Evolutionary conservation across 192 early-diverging fungal genomes (phyloP).

Genomic region (Entomortierella parvispora): DNA sequence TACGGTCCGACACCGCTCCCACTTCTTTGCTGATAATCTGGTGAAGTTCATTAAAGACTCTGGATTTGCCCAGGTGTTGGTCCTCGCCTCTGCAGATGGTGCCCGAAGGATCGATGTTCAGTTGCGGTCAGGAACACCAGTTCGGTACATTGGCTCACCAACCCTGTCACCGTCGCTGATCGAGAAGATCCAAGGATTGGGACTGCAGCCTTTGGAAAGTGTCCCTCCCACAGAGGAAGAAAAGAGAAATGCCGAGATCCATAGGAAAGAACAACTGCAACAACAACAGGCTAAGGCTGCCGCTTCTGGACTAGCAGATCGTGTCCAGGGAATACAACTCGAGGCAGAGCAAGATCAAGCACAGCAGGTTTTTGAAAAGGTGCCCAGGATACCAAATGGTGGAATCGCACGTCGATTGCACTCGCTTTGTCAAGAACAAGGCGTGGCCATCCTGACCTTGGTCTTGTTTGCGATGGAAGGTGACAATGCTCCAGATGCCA

Average conservation of each 20-base stretch:
- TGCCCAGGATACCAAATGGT: constrained; percentile 65
- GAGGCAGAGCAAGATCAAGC: constrained; percentile 7
- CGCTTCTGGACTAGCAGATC: constrained; percentile 9
- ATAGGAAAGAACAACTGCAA: constrained; percentile 5
- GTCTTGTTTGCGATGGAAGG: constrained; percentile 78
- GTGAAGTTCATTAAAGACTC: constrained; percentile 62
- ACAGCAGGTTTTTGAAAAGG: constrained; percentile 12
- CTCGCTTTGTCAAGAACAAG: constrained; percentile 48
- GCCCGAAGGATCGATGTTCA: constrained; percentile 68
- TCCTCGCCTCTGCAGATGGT: constrained; percentile 77
- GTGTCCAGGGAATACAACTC: constrained; percentile 17
- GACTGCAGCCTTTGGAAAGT: constrained; percentile 43
- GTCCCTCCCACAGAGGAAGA: constrained; percentile 42
- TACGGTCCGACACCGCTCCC: constrained; percentile 59
- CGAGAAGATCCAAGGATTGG: constrained; percentile 27
- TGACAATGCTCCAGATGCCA: constrained; percentile 76
- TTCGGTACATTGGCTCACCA: constrained; percentile 53
- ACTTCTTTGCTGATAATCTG: constrained; percentile 61
- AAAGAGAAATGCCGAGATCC: constrained; percentile 5
- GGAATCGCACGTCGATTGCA: constrained; percentile 69
- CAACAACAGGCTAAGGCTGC: not conserved
- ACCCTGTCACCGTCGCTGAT: constrained; percentile 15
- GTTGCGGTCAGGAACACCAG: constrained; percentile 63
- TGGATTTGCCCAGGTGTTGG: constrained; percentile 64
- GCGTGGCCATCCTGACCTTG: constrained; percentile 57